Percentiles rank a stretch among this genome's conserved stretches.
Evolutionary conservation across 2,329 filamentous ascomycete species (phyloP).

Genomic region (Clarireedia hainanense): DNA sequence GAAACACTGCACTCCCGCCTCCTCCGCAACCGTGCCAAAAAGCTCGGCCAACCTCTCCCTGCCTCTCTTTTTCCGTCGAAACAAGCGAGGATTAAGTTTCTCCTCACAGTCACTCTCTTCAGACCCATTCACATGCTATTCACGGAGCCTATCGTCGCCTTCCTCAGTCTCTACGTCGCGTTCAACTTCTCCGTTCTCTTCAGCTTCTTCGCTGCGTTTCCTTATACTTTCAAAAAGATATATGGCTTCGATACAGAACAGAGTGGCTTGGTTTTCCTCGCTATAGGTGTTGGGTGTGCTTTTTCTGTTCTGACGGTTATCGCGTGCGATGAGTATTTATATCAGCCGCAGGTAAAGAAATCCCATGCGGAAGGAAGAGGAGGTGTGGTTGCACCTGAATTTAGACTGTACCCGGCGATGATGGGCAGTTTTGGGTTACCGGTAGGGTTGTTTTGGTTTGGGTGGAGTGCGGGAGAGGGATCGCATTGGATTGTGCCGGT

Average conservation of each 20-base stretch:
- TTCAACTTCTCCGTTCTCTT: slow-evolving; percentile 33
- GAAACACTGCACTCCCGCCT: slow-evolving; percentile 32
- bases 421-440: slow-evolving; percentile 45
- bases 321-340: slow-evolving; percentile 36
- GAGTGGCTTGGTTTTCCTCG: slow-evolving; percentile 32
- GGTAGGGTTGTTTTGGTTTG: slow-evolving; percentile 51
- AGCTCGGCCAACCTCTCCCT: slow-evolving; percentile 34
- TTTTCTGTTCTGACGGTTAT: slow-evolving; percentile 35
- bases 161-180: slow-evolving; percentile 31
- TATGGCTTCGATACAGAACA: slow-evolving; percentile 31
- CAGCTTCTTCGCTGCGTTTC: slow-evolving; percentile 34
- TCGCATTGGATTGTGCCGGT: slow-evolving; percentile 45
- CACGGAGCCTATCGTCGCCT: slow-evolving; percentile 29
- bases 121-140: slow-evolving; percentile 34
- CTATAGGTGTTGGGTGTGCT: slow-evolving; percentile 35
- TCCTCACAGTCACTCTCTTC: slow-evolving; percentile 29
- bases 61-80: slow-evolving; percentile 30
- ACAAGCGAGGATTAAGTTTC: slow-evolving; percentile 29
- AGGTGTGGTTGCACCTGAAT: slow-evolving; percentile 38
- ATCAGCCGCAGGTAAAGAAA: slow-evolving; percentile 22
- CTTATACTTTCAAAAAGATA: slow-evolving; percentile 31
- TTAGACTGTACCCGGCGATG: slow-evolving; percentile 52
- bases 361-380: slow-evolving; percentile 1
- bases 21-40: slow-evolving; percentile 13
- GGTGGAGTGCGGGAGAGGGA: slow-evolving; percentile 47